phyloP scores from a whole-genome alignment of 1,139 yeast genomes.

The Meyerozyma smithsonii region DNA sequence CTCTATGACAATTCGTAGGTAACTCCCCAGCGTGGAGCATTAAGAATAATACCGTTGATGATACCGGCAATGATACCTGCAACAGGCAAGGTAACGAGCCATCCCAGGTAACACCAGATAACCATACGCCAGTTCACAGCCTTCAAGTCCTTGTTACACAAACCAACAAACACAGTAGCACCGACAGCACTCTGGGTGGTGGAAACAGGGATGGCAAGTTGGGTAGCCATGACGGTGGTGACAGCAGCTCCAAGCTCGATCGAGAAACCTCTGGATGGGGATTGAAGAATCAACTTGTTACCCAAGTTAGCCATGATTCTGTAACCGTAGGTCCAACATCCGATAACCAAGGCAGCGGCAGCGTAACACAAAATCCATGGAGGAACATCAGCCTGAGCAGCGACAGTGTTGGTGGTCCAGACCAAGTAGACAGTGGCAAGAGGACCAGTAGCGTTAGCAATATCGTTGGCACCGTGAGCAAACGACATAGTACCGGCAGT shows the following conservation, averaged over 20 bases:
- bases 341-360: conserved; percentile 63
- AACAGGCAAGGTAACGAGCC: conserved; percentile 69
- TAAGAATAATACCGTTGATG: conserved; percentile 57
- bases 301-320: conserved; percentile 69
- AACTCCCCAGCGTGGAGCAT: conserved; percentile 57
- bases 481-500: conserved; percentile 80
- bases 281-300: conserved; percentile 69
- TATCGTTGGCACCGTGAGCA: conserved; percentile 81
- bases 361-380: conserved; percentile 69
- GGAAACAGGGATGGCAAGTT: conserved; percentile 65
- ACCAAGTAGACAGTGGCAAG: conserved; percentile 60
- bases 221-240: conserved; percentile 73
- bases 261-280: conserved; percentile 78
- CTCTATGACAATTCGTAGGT: conserved; percentile 17
- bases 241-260: conserved; percentile 78
- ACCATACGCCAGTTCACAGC: conserved; percentile 81
- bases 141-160: conserved; percentile 59
- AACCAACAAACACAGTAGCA: conserved; percentile 71
- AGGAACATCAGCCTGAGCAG: conserved; percentile 56
- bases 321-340: conserved; percentile 72
- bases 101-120: conserved; percentile 64
- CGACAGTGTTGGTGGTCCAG: conserved; percentile 51
- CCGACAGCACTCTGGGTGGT: conserved; percentile 83
- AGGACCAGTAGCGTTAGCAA: conserved; percentile 78
- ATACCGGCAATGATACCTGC: conserved; percentile 74